Evolutionary conservation across 371 early-diverging fungal species (phyloP).

Genomic region (Thermomucor indicae-seudaticae): DNA sequence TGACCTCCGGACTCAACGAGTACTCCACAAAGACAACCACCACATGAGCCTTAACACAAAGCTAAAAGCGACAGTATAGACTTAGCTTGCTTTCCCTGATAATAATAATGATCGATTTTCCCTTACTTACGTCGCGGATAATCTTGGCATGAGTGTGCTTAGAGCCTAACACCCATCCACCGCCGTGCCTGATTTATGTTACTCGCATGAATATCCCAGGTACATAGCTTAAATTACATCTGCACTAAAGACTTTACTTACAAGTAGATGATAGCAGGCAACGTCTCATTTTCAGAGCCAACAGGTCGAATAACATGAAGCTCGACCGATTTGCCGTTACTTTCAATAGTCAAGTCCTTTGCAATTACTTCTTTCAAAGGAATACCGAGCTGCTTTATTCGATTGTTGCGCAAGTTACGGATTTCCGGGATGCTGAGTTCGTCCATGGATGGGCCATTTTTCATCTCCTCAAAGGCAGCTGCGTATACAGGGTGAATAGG

Average conservation of each 20-base stretch:
- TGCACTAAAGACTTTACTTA: not conserved
- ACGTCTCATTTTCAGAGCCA: slow-evolving; percentile 6
- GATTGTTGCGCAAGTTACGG: not conserved
- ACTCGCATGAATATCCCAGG: not conserved
- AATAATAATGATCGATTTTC: too few species aligned
- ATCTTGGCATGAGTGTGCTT: slow-evolving; percentile 6
- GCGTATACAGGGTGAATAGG: not conserved
- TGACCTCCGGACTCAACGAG: slow-evolving; percentile 4
- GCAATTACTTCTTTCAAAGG: slow-evolving; percentile 2
- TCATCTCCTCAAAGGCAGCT: not conserved
- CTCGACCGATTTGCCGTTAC: not conserved
- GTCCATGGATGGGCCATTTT: not conserved
- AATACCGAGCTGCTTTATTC: not conserved
- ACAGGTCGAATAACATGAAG: slow-evolving; percentile 2
- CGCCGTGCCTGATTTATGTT: slow-evolving; percentile 14
- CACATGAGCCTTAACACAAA: slow-evolving; percentile 4
- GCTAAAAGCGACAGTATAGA: not conserved
- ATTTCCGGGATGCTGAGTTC: not conserved
- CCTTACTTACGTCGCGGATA: slow-evolving; percentile 7
- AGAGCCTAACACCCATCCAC: slow-evolving; percentile 16
- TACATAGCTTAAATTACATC: not conserved
- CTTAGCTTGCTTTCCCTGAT: too few species aligned
- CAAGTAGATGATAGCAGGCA: slow-evolving; percentile 10
- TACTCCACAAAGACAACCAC: slow-evolving; percentile 5
- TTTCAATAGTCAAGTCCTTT: not conserved